Evolutionary conservation across 2,329 filamentous ascomycete species (phyloP).

Genomic region (Gyromitra esculenta): DNA sequence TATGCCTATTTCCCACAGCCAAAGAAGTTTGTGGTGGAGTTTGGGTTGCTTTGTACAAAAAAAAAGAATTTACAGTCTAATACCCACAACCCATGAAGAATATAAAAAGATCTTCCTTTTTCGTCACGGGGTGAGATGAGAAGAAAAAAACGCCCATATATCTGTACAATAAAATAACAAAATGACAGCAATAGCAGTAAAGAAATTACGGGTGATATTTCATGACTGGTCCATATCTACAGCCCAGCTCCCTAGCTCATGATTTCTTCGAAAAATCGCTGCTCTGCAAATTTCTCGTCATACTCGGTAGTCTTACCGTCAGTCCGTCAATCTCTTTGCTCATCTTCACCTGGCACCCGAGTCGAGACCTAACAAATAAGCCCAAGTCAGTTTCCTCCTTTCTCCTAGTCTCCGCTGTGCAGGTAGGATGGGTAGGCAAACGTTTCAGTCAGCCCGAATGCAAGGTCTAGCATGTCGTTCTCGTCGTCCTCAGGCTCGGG

Average conservation of each 20-base stretch:
- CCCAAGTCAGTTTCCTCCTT: background rate
- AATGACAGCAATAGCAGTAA: background rate
- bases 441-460: conserved; percentile 78
- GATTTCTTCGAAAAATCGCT: conserved; percentile 75
- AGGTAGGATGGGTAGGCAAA: conserved; percentile 59
- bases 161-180: background rate
- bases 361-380: conserved; percentile 61
- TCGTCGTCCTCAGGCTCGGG: conserved; percentile 68
- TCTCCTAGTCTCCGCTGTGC: background rate
- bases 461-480: conserved; percentile 78
- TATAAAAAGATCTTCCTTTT: conserved; percentile 21
- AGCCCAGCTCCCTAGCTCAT: background rate
- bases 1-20: background rate
- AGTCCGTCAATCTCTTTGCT: conserved; percentile 87
- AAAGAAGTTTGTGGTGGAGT: conserved; percentile 23
- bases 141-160: background rate
- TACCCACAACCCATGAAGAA: background rate
- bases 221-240: conserved; percentile 12
- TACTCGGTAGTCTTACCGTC: conserved; percentile 83
- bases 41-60: conserved; percentile 29
- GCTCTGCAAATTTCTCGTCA: conserved; percentile 95
- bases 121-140: background rate
- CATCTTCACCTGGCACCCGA: conserved; percentile 94
- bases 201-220: conserved; percentile 22
- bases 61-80: conserved; percentile 29